Conservation (phyloP, 2,329 filamentous ascomycete species). For the Aspergillus quadricinctus region DNA sequence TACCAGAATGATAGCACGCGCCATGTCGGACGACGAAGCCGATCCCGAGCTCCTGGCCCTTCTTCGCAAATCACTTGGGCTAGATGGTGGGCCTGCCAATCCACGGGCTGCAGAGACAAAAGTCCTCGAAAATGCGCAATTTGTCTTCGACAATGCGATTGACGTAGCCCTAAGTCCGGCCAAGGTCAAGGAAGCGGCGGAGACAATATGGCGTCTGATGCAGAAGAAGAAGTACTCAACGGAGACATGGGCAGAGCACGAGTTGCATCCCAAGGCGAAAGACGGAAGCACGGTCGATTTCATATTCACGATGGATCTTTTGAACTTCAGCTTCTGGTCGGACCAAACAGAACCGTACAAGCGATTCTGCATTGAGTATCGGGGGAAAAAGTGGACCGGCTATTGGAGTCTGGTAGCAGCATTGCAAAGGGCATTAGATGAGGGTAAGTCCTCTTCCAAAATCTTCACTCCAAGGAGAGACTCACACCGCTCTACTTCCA, state of each 20-base stretch:
- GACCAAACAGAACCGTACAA: conserved; percentile 59
- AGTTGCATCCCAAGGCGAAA: conserved; percentile 80
- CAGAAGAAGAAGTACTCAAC: conserved; percentile 77
- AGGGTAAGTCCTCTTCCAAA: conserved; percentile 53
- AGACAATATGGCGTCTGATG: conserved; percentile 76
- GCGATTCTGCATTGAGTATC: conserved; percentile 78
- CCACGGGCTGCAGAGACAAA: conserved; percentile 66
- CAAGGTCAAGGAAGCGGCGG: conserved; percentile 76
- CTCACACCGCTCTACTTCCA: conserved; percentile 29
- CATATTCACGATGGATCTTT: conserved; percentile 93
- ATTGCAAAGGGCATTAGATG: conserved; percentile 80
- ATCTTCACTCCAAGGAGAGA: conserved; percentile 6
- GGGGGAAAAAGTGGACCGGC: conserved; percentile 78
- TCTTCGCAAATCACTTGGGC: conserved; percentile 71
- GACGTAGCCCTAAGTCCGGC: conserved; percentile 86
- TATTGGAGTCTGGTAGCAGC: conserved; percentile 93
- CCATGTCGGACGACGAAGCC: conserved; percentile 87
- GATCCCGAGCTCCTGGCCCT: conserved; percentile 84
- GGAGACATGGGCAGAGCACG: conserved; percentile 79
- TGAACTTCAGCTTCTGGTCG: conserved; percentile 98
- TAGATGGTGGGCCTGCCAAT: conserved; percentile 53
- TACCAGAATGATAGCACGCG: conserved; percentile 17
- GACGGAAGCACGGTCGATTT: conserved; percentile 80
- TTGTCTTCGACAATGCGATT: conserved; percentile 86
- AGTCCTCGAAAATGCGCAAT: conserved; percentile 76